Percentiles rank a stretch among this genome's conserved stretches.
phyloP scores from a whole-genome alignment of 768 basidiomycete genomes.

The Leccinum rimulosum region DNA sequence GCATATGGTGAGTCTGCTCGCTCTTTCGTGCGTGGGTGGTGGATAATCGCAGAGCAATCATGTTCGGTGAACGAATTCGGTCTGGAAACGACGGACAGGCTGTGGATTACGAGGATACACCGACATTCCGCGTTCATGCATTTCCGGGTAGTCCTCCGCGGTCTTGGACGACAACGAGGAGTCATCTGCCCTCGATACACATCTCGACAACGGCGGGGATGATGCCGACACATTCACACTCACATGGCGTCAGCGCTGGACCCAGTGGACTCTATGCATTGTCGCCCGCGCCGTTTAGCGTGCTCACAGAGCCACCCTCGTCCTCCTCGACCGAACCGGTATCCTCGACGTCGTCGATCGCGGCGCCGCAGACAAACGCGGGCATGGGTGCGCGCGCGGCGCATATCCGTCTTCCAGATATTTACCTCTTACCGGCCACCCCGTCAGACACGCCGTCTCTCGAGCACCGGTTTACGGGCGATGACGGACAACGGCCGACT shows the following conservation, averaged over 20 bases:
- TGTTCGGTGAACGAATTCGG: not conserved
- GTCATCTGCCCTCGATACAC: constrained; percentile 28
- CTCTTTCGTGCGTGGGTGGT: not conserved
- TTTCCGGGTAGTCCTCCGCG: constrained; percentile 12
- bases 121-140: constrained; percentile 7
- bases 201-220: constrained; percentile 14
- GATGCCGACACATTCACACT: not conserved
- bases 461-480: constrained; percentile 12
- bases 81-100: constrained; percentile 13
- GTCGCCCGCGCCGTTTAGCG: constrained; percentile 27
- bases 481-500: not conserved
- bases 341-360: constrained; percentile 15
- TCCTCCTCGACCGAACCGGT: constrained; percentile 17
- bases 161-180: constrained; percentile 7
- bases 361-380: constrained; percentile 1
- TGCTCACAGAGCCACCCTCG: constrained; percentile 23
- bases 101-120: constrained; percentile 24
- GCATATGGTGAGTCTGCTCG: constrained; percentile 41
- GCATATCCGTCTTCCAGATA: constrained; percentile 23
- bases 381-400: not conserved
- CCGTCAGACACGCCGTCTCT: constrained; percentile 22
- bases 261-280: constrained; percentile 4
- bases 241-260: not conserved
- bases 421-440: constrained; percentile 28
- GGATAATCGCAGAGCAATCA: not conserved